Conservation (phyloP, 1,284 basidiomycete species). For the Leccinum fallax region DNA sequence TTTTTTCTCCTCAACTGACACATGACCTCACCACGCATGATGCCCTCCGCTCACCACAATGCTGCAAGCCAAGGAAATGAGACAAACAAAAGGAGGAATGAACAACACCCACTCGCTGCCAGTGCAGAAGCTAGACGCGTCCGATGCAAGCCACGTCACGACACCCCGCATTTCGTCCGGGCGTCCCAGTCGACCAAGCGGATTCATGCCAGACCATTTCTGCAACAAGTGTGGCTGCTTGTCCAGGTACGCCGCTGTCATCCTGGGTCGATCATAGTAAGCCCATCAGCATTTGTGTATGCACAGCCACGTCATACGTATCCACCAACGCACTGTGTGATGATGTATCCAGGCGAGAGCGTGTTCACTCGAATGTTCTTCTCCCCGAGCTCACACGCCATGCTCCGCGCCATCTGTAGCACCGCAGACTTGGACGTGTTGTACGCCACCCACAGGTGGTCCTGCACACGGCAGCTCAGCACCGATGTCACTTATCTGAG, state of each 20-base stretch:
- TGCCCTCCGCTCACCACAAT: constrained; percentile 75
- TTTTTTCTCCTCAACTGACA: constrained; percentile 3
- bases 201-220: constrained; percentile 78
- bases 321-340: constrained; percentile 61
- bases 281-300: too few species aligned
- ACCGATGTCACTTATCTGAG: too few species aligned
- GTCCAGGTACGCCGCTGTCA: constrained; percentile 80
- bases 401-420: constrained; percentile 79
- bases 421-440: constrained; percentile 84
- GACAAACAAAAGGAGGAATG: not conserved
- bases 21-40: constrained; percentile 58
- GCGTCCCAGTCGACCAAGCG: constrained; percentile 73
- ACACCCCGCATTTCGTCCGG: constrained; percentile 82
- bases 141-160: constrained; percentile 77
- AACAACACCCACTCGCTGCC: constrained; percentile 66
- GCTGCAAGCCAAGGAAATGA: constrained; percentile 38
- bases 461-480: constrained; percentile 39
- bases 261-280: constrained; percentile 43
- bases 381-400: constrained; percentile 81
- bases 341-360: constrained; percentile 77
- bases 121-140: constrained; percentile 76
- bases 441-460: constrained; percentile 75
- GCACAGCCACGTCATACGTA: not conserved
- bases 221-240: constrained; percentile 65
- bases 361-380: constrained; percentile 75